phyloP scores from a whole-genome alignment of 805 yeast genomes.

The Wickerhamiella hasegawae region DNA sequence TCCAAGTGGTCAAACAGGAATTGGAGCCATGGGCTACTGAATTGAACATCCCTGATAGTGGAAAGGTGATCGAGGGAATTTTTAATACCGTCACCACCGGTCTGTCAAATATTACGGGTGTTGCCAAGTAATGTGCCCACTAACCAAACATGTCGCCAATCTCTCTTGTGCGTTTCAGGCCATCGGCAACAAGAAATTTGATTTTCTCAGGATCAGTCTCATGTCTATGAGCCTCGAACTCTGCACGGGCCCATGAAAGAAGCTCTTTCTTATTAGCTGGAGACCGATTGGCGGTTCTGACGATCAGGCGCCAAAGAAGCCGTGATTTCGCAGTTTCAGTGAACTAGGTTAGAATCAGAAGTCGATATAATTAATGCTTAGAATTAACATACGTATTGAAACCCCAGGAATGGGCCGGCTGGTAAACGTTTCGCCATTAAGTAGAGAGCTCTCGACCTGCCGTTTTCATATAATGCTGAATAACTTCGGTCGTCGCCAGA shows the following conservation, averaged over 20 bases:
- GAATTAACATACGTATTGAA: too few relatives aligned
- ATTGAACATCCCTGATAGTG: not conserved
- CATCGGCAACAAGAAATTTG: slow-evolving; percentile 20
- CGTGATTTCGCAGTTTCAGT: slow-evolving; percentile 21
- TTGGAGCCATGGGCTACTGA: not conserved
- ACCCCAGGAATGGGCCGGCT: too few relatives aligned
- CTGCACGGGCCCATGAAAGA: slow-evolving; percentile 21
- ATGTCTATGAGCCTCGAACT: slow-evolving; percentile 17
- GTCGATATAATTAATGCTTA: too few relatives aligned
- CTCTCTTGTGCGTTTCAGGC: slow-evolving; percentile 20
- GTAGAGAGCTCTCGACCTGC: too few relatives aligned
- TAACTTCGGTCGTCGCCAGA: too few relatives aligned
- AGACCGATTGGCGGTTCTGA: slow-evolving; percentile 19
- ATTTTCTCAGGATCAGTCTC: slow-evolving; percentile 20
- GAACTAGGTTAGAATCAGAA: too few relatives aligned
- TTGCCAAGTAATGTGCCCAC: too few relatives aligned
- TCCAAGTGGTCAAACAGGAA: too few relatives aligned
- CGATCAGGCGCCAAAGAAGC: slow-evolving; percentile 20
- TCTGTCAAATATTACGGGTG: too few relatives aligned
- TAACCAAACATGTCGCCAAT: slow-evolving; percentile 17
- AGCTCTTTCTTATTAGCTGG: slow-evolving; percentile 18
- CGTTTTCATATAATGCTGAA: too few relatives aligned
- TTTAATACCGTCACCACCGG: not conserved
- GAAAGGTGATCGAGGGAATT: not conserved
- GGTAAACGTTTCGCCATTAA: too few relatives aligned